phyloP scores from a whole-genome alignment of 2,329 filamentous ascomycete species.

The Colletotrichum musicola region DNA sequence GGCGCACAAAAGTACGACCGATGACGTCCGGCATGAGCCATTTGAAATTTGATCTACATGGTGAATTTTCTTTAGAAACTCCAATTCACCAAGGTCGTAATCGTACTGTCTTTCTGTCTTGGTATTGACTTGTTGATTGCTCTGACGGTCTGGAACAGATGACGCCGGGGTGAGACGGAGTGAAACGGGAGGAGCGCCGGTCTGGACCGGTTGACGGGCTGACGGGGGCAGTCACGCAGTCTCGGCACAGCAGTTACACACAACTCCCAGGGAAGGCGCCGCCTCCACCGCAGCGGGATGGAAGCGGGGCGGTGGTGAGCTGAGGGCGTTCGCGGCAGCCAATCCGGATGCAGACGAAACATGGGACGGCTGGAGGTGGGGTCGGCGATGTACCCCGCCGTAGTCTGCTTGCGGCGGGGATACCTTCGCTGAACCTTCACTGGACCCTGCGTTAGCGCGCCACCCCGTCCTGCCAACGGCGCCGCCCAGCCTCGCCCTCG shows the following conservation, averaged over 20 bases:
- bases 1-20: background rate
- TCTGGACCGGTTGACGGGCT: background rate
- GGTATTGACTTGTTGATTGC: no score
- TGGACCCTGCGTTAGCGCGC: constrained; percentile 10
- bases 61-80: no score
- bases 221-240: background rate
- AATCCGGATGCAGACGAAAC: constrained; percentile 5
- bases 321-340: background rate
- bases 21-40: no score
- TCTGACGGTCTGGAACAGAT: background rate
- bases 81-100: no score
- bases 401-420: no score
- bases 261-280: background rate
- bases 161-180: background rate
- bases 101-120: no score
- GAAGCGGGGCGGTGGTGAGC: no score
- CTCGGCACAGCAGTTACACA: background rate
- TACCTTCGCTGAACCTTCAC: constrained; percentile 2
- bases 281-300: no score
- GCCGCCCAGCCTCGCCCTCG: constrained; percentile 2
- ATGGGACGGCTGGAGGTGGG: background rate
- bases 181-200: no score
- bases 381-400: background rate
- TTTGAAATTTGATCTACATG: no score
- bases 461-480: background rate